Percentiles rank a stretch among this genome's conserved stretches.
phyloP scores from a whole-genome alignment of 768 basidiomycete genomes.

The Cystobasidium onofrii region DNA sequence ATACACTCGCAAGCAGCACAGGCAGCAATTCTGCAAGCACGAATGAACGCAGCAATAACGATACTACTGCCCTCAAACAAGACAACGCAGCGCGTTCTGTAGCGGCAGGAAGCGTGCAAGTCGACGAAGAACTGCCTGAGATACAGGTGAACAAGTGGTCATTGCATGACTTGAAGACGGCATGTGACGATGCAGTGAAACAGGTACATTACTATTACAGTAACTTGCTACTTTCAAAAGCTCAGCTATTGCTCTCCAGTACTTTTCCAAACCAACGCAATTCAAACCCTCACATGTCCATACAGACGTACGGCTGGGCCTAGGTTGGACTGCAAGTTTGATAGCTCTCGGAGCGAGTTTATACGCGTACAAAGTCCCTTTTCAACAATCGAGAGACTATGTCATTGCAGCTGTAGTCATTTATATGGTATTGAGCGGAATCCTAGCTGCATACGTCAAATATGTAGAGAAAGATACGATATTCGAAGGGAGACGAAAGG shows the following conservation, averaged over 20 bases:
- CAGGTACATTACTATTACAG: background rate
- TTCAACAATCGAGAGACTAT: slow-evolving; percentile 73
- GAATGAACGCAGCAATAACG: background rate
- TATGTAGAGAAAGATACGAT: slow-evolving; percentile 75
- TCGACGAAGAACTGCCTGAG: slow-evolving; percentile 10
- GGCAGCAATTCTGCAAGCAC: background rate
- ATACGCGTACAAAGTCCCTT: slow-evolving; percentile 70
- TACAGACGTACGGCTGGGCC: slow-evolving; percentile 73
- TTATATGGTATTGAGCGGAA: slow-evolving; percentile 62
- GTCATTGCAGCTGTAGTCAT: slow-evolving; percentile 75
- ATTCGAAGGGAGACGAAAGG: slow-evolving; percentile 82
- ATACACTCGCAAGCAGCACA: background rate
- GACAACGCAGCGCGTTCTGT: background rate
- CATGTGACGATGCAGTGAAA: slow-evolving; percentile 28
- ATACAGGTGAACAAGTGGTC: slow-evolving; percentile 29
- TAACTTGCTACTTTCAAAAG: no score
- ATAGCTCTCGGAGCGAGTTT: slow-evolving; percentile 71
- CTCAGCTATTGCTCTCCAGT: slow-evolving; percentile 51
- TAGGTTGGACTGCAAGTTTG: slow-evolving; percentile 80
- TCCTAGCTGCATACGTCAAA: slow-evolving; percentile 74
- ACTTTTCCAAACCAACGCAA: slow-evolving; percentile 65
- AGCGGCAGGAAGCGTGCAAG: background rate
- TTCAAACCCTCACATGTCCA: slow-evolving; percentile 82
- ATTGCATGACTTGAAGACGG: slow-evolving; percentile 24
- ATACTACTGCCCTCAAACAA: background rate